Evolutionary conservation across 163 green algal species (phyloP), one percentile per base, ranked within the genome.

Genomic region (Chlorella variabilis): DNA sequence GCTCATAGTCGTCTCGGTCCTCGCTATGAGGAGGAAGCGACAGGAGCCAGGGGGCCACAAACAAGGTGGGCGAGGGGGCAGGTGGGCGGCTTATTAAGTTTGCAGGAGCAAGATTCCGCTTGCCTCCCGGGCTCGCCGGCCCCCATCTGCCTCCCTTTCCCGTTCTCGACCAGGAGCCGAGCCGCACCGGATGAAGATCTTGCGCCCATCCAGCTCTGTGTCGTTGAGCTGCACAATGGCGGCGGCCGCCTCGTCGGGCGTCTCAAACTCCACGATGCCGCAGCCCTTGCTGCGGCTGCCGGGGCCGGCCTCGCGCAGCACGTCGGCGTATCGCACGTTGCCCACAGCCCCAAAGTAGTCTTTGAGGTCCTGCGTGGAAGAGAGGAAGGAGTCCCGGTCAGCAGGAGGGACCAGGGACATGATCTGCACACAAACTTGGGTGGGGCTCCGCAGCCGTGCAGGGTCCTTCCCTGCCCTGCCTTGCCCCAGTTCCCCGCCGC

Each of bases 231-330:
- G 89, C 83, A 94, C 87, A 48, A 97, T 95, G 58, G 95, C 93
- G 29, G 84, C 81, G 13, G 93, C 85, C 2, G 94, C 94, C 88
- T 97, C 92, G 69, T 98, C 94, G 2, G 93, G 89, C 13, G 87
- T 93, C 87, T 98, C 93, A 71, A 95, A 98, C 87, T 98, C 94
- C 39, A 98, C 94, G 56, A 98, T 98, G 54, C 94, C 94, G 90
- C 94, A 98, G 51, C 94, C 94, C 75, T 75, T 84, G 63, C 39
- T 65, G 45, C 61, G 27, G 49, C 86, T 81, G 59, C 93, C 90
- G 83, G 68, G 76, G 34, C 88, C 88, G 18, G 88, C 91, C 49
- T 93, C 90, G n/a, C 90, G 87, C 84, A 96, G 94, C 17, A 98
- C 95, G 85, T 98, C 90, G 31, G 89, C 89, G 71, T 89, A 95